Evolutionary conservation across 208 protist species (phyloP), one percentile per base, ranked within the genome.

Genomic region (Crithidia expoeki): DNA sequence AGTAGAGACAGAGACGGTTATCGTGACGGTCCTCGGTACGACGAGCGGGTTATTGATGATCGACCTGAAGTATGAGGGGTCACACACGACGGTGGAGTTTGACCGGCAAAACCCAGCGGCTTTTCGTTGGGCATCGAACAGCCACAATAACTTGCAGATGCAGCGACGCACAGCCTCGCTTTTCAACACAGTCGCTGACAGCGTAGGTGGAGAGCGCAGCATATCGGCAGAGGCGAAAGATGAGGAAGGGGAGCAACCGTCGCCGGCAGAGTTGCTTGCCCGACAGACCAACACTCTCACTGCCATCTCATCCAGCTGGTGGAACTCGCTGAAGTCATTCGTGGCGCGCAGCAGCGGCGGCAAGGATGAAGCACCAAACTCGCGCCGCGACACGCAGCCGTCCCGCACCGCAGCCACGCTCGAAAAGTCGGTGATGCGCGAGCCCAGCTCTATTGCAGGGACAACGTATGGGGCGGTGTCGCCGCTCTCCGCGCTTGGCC

Each of bases 11-110:
- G 50, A 82, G 17, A 52, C 68, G 10, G 56, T 77, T 4, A 58
- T 89, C 40, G 42, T 92, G 27, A 91, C 84, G 0, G 87, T 82
- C 6, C 68, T 92, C 14, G 90, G 90, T 47, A 86, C 88, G 2
- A 75, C 70, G 5, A 68, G 69, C 19, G 90, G 90, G 4, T 36
- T 65, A 28, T 53, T 95, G 19, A 60, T 90, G 23, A 69, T 93
- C 40, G 86, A 86, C 46, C 65, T 93, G 30, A 93, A 92, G 77
- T 62, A 76, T 28, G 74, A 82, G 47, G 90, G 90, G 47, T 75
- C 81, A 33, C 83, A 89, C 67, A 72, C 76, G 52, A 80, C 85
- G 25, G 32, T 73, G n/a, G 60, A 78, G 46, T 90, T 91, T 52
- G 76, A 87, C 60, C 72, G 88, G 4, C 62, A 49, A 38, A 62